A percentile compares a stretch with the other conserved stretches of the same genome.
phyloP scores from a whole-genome alignment of 2,329 filamentous ascomycete genomes.

The Ampelomyces quisqualis region DNA sequence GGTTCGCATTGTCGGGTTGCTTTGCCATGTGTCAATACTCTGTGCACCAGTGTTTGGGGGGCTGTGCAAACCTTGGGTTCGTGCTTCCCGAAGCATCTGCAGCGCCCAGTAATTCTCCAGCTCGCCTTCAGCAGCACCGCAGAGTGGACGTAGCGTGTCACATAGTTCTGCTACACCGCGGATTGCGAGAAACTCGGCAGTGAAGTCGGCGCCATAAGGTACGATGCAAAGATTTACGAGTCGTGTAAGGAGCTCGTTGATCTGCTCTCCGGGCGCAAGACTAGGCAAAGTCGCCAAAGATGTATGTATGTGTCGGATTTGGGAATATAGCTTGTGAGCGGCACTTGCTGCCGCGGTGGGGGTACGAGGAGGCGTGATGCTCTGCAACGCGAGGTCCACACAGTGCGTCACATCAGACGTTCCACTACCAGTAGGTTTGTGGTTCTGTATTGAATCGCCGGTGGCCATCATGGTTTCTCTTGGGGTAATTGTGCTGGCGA shows the following conservation, averaged over 20 bases:
- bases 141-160: conserved; percentile 45
- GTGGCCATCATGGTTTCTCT: too few species aligned
- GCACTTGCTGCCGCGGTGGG: conserved; percentile 18
- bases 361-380: conserved; percentile 25
- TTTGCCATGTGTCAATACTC: conserved; percentile 3
- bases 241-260: conserved; percentile 42
- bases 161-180: conserved; percentile 38
- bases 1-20: neutral
- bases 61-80: too few species aligned
- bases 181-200: conserved; percentile 33
- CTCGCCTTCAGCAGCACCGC: conserved; percentile 48
- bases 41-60: too few species aligned
- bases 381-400: neutral
- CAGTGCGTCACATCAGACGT: neutral
- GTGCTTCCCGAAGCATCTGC: conserved; percentile 31
- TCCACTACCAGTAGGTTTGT: too few species aligned
- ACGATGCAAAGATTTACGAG: conserved; percentile 43
- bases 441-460: too few species aligned
- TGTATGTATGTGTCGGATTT: conserved; percentile 24
- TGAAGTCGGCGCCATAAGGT: conserved; percentile 23
- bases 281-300: conserved; percentile 14
- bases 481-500: too few species aligned
- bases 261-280: conserved; percentile 34
- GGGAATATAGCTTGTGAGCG: conserved; percentile 21
- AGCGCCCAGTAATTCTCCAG: conserved; percentile 51